Percentiles rank a stretch among this genome's conserved stretches.
These are phyloP conservation scores for Lentinula boryana DNA, from an alignment of 768 basidiomycete genomes.

Conservation along the genomic window DNA sequence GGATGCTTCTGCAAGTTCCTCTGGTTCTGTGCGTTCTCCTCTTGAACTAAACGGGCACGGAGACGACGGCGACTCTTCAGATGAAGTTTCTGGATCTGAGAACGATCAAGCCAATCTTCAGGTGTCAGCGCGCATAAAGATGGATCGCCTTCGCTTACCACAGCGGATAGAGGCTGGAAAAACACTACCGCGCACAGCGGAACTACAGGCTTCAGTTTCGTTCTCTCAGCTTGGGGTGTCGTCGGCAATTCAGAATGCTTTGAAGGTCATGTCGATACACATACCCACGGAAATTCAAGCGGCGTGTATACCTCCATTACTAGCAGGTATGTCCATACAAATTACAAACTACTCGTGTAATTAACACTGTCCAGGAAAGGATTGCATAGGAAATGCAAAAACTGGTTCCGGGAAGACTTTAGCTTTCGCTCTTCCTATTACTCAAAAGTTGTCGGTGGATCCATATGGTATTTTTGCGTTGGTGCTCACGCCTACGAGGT, in stretches of 20 bases:
- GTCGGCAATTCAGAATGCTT: conserved; percentile 50
- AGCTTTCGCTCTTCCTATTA: conserved; percentile 92
- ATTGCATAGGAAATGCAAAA: conserved; percentile 97
- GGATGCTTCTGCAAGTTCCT: background rate
- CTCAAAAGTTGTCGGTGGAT: conserved; percentile 81
- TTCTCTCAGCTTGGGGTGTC: conserved; percentile 61
- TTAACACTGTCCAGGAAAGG: conserved; percentile 53
- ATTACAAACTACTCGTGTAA: background rate
- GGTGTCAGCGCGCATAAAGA: background rate
- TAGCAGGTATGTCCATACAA: conserved; percentile 50
- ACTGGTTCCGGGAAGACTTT: conserved; percentile 98
- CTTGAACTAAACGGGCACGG: conserved; percentile 4
- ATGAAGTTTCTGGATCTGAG: background rate
- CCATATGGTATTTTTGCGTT: conserved; percentile 95
- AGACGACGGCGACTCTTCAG: conserved; percentile 2
- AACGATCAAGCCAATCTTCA: background rate
- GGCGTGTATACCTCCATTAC: conserved; percentile 84
- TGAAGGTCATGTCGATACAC: conserved; percentile 80
- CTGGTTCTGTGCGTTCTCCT: background rate
- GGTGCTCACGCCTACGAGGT: conserved; percentile 94
- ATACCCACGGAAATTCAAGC: conserved; percentile 83
- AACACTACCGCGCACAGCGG: background rate
- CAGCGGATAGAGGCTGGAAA: background rate
- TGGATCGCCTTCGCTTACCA: background rate
- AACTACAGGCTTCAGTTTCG: conserved; percentile 18